A percentile compares a stretch with the other conserved stretches of the same genome.
phyloP scores from a whole-genome alignment of 768 basidiomycete genomes.

The Psilocybe azurescens region DNA sequence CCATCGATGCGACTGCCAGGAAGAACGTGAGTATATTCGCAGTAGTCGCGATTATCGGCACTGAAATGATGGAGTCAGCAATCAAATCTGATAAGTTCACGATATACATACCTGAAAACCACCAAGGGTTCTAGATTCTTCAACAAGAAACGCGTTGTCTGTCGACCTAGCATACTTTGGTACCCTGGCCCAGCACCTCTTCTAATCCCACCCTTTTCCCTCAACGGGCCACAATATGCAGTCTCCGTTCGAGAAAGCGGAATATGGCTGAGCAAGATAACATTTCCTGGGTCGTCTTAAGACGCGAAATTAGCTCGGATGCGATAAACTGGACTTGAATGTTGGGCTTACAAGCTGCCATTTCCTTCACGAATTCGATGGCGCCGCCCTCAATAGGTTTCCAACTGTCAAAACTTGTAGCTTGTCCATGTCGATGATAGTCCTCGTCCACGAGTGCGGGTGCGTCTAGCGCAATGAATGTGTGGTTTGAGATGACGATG shows the following conservation, averaged over 20 bases:
- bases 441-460: conserved; percentile 87
- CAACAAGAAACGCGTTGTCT: conserved; percentile 77
- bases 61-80: conserved; percentile 40
- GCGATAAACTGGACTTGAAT: conserved; percentile 8
- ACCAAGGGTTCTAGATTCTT: conserved; percentile 65
- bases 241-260: conserved; percentile 80
- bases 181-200: conserved; percentile 83
- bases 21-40: conserved; percentile 65
- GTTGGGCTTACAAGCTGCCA: conserved; percentile 42
- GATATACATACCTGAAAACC: conserved; percentile 69
- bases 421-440: conserved; percentile 62
- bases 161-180: conserved; percentile 81
- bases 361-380: conserved; percentile 61
- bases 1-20: conserved; percentile 32
- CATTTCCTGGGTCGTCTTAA: conserved; percentile 43
- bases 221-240: conserved; percentile 75
- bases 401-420: conserved; percentile 60
- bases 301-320: not conserved
- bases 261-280: conserved; percentile 84
- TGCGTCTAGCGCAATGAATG: conserved; percentile 74
- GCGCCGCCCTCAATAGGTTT: conserved; percentile 55
- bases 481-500: conserved; percentile 69
- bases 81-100: conserved; percentile 4
- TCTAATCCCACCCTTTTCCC: conserved; percentile 75
- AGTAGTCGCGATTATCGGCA: conserved; percentile 93